These are phyloP conservation scores for Solanum chilense DNA, from an alignment of 257 asterid genomes.

Conservation along the genomic window DNA sequence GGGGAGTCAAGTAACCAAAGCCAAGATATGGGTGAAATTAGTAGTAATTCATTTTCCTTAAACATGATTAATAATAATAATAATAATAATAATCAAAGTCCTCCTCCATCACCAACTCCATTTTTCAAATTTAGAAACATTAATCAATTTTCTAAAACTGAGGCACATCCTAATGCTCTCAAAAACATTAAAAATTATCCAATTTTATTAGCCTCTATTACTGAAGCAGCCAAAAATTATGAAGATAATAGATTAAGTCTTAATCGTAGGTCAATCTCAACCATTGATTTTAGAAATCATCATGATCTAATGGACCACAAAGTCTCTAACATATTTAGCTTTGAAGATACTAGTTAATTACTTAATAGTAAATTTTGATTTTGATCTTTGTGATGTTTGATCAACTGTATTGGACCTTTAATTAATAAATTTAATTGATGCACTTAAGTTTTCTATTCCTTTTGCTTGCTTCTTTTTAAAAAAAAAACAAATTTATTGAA, in stretches of 20 bases:
- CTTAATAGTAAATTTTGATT: background rate
- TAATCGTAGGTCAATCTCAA: slow-evolving; percentile 46
- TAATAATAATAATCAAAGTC: background rate
- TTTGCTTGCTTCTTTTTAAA: background rate
- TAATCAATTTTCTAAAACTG: slow-evolving; percentile 49
- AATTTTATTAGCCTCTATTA: slow-evolving; percentile 64
- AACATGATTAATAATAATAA: slow-evolving; percentile 13
- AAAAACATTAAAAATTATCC: slow-evolving; percentile 82
- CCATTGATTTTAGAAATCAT: slow-evolving; percentile 47
- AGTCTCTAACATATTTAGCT: slow-evolving; percentile 50
- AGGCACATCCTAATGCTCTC: slow-evolving; percentile 83
- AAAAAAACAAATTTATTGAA: background rate
- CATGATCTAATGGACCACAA: slow-evolving; percentile 40
- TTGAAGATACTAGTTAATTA: slow-evolving; percentile 22
- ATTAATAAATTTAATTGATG: background rate
- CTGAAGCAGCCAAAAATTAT: slow-evolving; percentile 60
- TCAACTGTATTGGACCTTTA: background rate
- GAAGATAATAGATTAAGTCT: slow-evolving; percentile 52
- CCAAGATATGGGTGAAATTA: slow-evolving; percentile 7
- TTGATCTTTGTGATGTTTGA: background rate
- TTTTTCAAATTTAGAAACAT: slow-evolving; percentile 28
- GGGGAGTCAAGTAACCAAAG: slow-evolving; percentile 13
- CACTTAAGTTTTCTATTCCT: background rate
- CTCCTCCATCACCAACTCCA: slow-evolving; percentile 57
- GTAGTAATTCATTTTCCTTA: slow-evolving; percentile 25